Conservation (phyloP, 805 yeast species). For the Sugiyamaella smithiae region DNA sequence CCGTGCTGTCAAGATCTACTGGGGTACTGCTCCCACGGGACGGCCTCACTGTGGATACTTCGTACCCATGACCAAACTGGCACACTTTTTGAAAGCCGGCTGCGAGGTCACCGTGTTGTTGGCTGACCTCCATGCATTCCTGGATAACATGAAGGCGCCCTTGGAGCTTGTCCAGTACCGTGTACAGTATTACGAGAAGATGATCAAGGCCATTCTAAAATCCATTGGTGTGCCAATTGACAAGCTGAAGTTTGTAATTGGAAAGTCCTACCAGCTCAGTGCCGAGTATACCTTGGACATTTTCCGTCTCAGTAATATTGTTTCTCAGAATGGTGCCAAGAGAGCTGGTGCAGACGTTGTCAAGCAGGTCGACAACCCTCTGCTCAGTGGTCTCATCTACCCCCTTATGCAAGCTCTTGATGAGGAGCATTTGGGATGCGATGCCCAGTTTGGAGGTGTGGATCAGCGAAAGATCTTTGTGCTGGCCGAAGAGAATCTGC, state of each 20-base stretch:
- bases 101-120: conserved; percentile 87
- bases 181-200: conserved; percentile 81
- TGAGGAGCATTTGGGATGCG: conserved; percentile 83
- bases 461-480: conserved; percentile 98
- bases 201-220: conserved; percentile 79
- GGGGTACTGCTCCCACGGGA: conserved; percentile 99
- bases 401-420: conserved; percentile 99
- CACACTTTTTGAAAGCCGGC: conserved; percentile 93
- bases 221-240: conserved; percentile 92
- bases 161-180: conserved; percentile 85
- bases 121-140: conserved; percentile 95
- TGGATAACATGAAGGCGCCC: conserved; percentile 98
- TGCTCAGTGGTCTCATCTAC: conserved; percentile 88
- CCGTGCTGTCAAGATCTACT: conserved; percentile 82
- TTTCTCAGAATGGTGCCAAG: conserved; percentile 92
- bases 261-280: conserved; percentile 83
- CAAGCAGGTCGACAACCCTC: conserved; percentile 92
- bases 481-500: conserved; percentile 92
- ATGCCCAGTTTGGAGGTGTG: conserved; percentile 97
- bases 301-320: conserved; percentile 78
- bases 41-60: conserved; percentile 98
- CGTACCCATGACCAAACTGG: conserved; percentile 95
- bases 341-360: conserved; percentile 99
- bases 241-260: conserved; percentile 75
- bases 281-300: conserved; percentile 84